Evolutionary conservation across 176 grass and related monocot species (phyloP), one percentile per base, ranked within the genome.

Genomic region (Zoysia pacifica): DNA sequence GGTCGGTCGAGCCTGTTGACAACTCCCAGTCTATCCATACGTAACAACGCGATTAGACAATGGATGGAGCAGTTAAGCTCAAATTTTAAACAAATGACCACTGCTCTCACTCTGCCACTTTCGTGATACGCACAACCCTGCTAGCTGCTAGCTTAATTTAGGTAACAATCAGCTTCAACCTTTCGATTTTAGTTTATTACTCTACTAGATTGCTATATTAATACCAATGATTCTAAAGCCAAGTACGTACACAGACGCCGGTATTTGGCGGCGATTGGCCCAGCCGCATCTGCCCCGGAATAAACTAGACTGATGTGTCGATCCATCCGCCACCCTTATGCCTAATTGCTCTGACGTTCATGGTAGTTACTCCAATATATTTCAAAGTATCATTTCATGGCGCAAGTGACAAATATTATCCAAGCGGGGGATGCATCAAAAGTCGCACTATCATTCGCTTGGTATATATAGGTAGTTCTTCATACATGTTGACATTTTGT

Each of bases 301-400:
- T 76, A 47, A 63, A 48, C 62, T 76, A 76, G 16, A 51, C 19
- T 86, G 84, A 81, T 86, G 78, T 86, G 84, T 86, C 84, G 64
- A 69, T 79, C 39, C 65, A 58, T 79, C 65, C 65, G 77, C 18
- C 77, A 2, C 9, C 59, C 76, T 51, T 42, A 63, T 69, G 52
- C 77, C 46, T 66, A 28, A 28, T 28, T 28, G 28, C 28, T 28
- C 28, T 28, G 28, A 28, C 28, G 28, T 28, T 28, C 28, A 28
- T 28, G 28, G 28, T 28, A 28, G 28, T 28, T 28, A 28, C 28
- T 28, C 28, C 28, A 28, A 28, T 19, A 60, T 63, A 69, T 41
- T 83, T 76, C 73, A 40, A 28, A 28, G 28, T 69, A 5, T 71
- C n/a, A n/a, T 37, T 48, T 48, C 67, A 48, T 19, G 54, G 15